Base-by-base conservation (phyloP, 805 yeast genomes). In the Yueomyces sp. region DNA sequence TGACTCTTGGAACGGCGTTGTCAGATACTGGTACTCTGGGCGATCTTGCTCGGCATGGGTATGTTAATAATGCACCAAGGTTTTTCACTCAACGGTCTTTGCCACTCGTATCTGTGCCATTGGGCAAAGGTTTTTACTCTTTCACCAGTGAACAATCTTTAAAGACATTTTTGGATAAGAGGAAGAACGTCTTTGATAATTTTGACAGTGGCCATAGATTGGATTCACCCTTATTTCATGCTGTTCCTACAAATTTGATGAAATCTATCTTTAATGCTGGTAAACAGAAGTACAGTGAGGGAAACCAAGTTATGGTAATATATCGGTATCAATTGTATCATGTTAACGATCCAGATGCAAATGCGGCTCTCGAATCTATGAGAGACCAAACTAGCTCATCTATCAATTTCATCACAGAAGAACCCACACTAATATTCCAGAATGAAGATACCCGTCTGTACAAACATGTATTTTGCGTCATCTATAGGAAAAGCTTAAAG, bases 151-250 rank as follows among this genome's bases (percentile, higher is more conserved):
- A 63, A 38, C 45, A 49, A 11, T 54, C 70, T 2, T 54, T 59
- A 19, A 40, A 49, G 7, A 34, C 40, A 8, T 67, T 51, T 43
- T 50, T 57, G 38, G 41, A 49, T 0, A 56, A 59, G 39, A 53
- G 55, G 37, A 34, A 34, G n/a, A 34, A 19, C 6, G 5, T 11
- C 6, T 9, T 11, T 34, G 31, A 52, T 9, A 53, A 52, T 33
- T 42, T 49, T 4, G 42, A 44, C 3, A 47, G 45, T 8, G 60
- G 59, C 27, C 50, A 62, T 1, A 59, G 58, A 28, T 50, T 62
- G 1, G 70, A 67, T 0, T 43, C 62, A 30, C 71, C 71, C 3
- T 38, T 66, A 2, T 53, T 64, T 30, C 69, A 66, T 42, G 56
- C 61, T 3, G 45, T 55, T 3, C 49, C 63, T 2, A 50, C 60